phyloP scores from a whole-genome alignment of 2,329 filamentous ascomycete genomes.

The Davidsoniella virescens region DNA sequence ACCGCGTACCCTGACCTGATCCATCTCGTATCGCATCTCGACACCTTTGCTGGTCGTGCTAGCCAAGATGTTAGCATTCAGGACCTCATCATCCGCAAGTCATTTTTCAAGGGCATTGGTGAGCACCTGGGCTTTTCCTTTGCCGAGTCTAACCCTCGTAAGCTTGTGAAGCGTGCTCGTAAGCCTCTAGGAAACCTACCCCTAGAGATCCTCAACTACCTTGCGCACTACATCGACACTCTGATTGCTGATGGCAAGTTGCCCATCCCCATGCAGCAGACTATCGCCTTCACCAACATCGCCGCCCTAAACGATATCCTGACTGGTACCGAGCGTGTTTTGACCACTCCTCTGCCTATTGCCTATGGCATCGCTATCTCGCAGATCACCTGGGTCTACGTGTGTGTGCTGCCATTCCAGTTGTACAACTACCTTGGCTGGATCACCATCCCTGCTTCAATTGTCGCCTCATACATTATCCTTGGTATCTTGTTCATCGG shows the following conservation, averaged over 20 bases:
- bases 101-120: constrained; percentile 46
- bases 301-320: constrained; percentile 54
- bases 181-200: constrained; percentile 69
- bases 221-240: constrained; percentile 49
- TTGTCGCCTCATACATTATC: constrained; percentile 65
- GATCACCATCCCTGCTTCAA: constrained; percentile 62
- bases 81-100: constrained; percentile 24
- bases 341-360: constrained; percentile 66
- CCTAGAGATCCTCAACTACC: constrained; percentile 60
- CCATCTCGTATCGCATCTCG: constrained; percentile 52
- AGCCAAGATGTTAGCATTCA: constrained; percentile 23
- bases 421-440: constrained; percentile 47
- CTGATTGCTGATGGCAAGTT: constrained; percentile 40
- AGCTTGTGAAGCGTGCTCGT: constrained; percentile 55
- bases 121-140: constrained; percentile 64
- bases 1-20: constrained; percentile 59
- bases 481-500: constrained; percentile 60
- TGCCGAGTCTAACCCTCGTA: constrained; percentile 62
- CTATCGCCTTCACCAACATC: constrained; percentile 43
- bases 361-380: constrained; percentile 74
- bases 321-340: constrained; percentile 57
- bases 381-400: constrained; percentile 76
- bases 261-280: constrained; percentile 40
- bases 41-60: constrained; percentile 52
- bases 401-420: constrained; percentile 69